Percentiles rank a stretch among this genome's conserved stretches.
phyloP scores from a whole-genome alignment of 345 rosid species.

The Populus davidiana region DNA sequence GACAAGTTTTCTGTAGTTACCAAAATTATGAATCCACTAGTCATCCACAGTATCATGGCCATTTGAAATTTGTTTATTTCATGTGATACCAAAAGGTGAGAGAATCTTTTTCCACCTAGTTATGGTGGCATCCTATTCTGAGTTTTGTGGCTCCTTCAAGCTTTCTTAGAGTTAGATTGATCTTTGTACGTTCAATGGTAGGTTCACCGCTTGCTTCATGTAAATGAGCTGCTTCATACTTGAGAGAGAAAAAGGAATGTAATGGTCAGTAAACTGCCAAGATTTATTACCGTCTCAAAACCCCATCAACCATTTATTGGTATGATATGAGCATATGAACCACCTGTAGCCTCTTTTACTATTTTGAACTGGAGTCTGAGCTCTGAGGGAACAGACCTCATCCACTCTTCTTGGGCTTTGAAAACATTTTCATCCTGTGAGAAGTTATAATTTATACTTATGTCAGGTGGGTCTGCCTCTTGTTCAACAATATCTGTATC shows the following conservation, averaged over 20 bases:
- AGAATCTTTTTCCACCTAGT: background rate
- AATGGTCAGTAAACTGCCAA: background rate
- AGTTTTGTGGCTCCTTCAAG: background rate
- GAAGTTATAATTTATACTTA: background rate
- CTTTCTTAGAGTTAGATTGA: background rate
- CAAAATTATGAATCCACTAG: background rate
- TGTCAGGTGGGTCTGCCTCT: constrained; percentile 87
- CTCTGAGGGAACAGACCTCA: background rate
- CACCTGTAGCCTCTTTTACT: background rate
- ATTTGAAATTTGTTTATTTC: background rate
- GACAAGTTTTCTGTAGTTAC: background rate
- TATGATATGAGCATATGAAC: background rate
- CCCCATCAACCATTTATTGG: background rate
- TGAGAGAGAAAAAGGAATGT: background rate
- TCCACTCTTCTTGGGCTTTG: background rate
- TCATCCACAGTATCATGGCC: background rate
- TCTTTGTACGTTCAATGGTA: background rate
- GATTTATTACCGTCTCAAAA: background rate
- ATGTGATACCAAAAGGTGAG: background rate
- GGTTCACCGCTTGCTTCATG: background rate
- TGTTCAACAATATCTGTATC: constrained; percentile 82
- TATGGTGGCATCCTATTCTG: background rate
- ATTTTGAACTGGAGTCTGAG: background rate
- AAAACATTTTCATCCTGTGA: background rate
- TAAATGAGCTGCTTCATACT: background rate